Conservation (phyloP, 192 early-diverging fungal genomes). For the Chytriomyces confervae region DNA sequence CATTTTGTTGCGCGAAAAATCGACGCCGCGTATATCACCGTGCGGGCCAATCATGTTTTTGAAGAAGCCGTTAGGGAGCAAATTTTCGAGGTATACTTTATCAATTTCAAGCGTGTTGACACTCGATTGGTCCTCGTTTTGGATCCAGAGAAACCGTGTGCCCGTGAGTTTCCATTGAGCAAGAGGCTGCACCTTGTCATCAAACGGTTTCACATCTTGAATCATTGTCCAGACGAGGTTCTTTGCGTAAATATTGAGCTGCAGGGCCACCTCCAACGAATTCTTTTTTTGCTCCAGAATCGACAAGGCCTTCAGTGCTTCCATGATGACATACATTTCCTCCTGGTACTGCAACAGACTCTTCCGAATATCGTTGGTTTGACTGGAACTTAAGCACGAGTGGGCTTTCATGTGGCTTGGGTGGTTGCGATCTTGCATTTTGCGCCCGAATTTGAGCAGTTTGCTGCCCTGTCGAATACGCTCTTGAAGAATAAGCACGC, state of each 20-base stretch:
- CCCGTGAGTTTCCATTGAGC: conserved; percentile 74
- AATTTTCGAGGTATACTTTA: conserved; percentile 70
- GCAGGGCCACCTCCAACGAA: conserved; percentile 61
- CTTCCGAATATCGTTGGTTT: conserved; percentile 40
- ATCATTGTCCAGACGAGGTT: conserved; percentile 82
- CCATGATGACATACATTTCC: conserved; percentile 76
- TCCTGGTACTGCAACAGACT: conserved; percentile 54
- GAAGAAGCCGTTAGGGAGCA: conserved; percentile 39
- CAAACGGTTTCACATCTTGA: conserved; percentile 57
- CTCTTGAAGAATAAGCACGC: conserved; percentile 65
- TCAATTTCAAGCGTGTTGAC: conserved; percentile 78
- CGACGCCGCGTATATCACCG: conserved; percentile 55
- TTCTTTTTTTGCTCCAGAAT: conserved; percentile 57
- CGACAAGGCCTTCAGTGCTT: conserved; percentile 65
- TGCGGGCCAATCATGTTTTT: conserved; percentile 52
- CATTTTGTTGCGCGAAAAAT: conserved; percentile 88
- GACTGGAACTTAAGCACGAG: background rate
- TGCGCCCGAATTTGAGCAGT: conserved; percentile 22
- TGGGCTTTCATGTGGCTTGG: background rate
- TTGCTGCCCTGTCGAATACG: conserved; percentile 54
- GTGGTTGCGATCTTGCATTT: conserved; percentile 8
- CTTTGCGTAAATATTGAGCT: conserved; percentile 59
- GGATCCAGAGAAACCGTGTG: conserved; percentile 70
- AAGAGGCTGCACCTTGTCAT: conserved; percentile 67
- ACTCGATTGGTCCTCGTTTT: conserved; percentile 82